phyloP scores from a whole-genome alignment of 495 filamentous ascomycete species.

The Chlorociboria aeruginascens region DNA sequence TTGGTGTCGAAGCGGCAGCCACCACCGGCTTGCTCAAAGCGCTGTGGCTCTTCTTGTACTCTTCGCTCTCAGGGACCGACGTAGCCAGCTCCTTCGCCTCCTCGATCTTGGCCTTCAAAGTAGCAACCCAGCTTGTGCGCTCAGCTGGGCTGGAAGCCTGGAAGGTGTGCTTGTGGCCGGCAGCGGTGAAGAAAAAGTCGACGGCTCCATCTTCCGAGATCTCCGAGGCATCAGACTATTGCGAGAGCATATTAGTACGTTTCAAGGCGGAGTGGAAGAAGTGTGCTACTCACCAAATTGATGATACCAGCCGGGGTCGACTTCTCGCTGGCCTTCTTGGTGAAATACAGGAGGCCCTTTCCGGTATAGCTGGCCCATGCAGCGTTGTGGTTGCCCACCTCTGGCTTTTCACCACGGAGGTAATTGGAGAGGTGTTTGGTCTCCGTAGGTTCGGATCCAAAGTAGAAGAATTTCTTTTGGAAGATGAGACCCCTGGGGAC shows the following conservation, averaged over 20 bases:
- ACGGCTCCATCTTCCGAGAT: conserved; percentile 55
- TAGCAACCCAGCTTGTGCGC: conserved; percentile 81
- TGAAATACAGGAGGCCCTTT: conserved; percentile 88
- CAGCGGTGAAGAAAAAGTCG: conserved; percentile 76
- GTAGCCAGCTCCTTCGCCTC: conserved; percentile 68
- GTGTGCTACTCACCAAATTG: conserved; percentile 53
- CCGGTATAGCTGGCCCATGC: conserved; percentile 89
- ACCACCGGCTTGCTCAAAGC: conserved; percentile 49
- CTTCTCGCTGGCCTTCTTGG: conserved; percentile 73
- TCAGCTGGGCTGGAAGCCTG: conserved; percentile 61
- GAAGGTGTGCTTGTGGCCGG: conserved; percentile 84
- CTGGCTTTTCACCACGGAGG: conserved; percentile 71
- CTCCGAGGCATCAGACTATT: conserved; percentile 66
- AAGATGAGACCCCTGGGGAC: conserved; percentile 45
- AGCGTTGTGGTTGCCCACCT: conserved; percentile 63
- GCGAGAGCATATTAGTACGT: not conserved
- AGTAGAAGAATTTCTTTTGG: conserved; percentile 84
- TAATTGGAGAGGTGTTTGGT: conserved; percentile 60
- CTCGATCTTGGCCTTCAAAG: conserved; percentile 59
- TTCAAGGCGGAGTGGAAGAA: not conserved
- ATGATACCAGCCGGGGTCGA: conserved; percentile 65
- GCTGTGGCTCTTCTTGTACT: conserved; percentile 68
- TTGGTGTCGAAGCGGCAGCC: conserved; percentile 29
- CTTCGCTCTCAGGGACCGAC: conserved; percentile 54
- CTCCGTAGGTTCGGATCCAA: conserved; percentile 70